Evolutionary conservation across 345 rosid genomes (phyloP).

Genomic region (Camelina hispida): DNA sequence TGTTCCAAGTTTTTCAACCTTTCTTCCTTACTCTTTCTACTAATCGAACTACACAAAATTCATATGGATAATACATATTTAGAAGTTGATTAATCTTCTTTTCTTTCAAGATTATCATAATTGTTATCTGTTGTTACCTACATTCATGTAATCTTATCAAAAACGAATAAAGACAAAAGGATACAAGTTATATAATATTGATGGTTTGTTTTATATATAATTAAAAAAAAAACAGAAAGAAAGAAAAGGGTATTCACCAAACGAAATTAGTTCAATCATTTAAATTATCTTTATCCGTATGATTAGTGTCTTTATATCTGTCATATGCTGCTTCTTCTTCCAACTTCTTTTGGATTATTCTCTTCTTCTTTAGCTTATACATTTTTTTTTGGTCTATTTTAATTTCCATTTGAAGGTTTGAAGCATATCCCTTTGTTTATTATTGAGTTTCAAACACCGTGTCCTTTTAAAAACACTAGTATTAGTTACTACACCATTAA

Average conservation of each 20-base stretch:
- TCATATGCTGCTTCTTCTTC: slow-evolving; percentile 46
- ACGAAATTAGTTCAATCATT: slow-evolving; percentile 44
- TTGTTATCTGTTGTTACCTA: slow-evolving; percentile 39
- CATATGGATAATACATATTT: slow-evolving; percentile 14
- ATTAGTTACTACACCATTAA: not conserved
- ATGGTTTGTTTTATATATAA: not conserved
- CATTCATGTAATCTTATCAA: slow-evolving; percentile 40
- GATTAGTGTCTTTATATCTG: slow-evolving; percentile 51
- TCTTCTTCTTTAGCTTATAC: slow-evolving; percentile 27
- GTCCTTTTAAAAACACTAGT: not conserved
- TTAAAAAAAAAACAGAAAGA: not conserved
- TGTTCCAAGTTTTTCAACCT: slow-evolving; percentile 25
- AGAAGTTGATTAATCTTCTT: not conserved
- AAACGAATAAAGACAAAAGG: slow-evolving; percentile 33
- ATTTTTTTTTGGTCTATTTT: slow-evolving; percentile 21
- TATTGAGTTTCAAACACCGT: not conserved
- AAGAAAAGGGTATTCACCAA: slow-evolving; percentile 38
- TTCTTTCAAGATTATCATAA: slow-evolving; percentile 14
- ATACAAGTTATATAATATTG: slow-evolving; percentile 27
- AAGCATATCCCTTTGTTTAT: slow-evolving; percentile 18
- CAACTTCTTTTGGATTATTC: slow-evolving; percentile 50
- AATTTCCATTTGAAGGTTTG: slow-evolving; percentile 28
- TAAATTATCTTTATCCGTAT: slow-evolving; percentile 32
- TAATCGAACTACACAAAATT: slow-evolving; percentile 21
- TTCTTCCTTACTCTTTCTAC: slow-evolving; percentile 28